Base-by-base conservation (phyloP, 805 yeast genomes). In the Starmerella vitae region DNA sequence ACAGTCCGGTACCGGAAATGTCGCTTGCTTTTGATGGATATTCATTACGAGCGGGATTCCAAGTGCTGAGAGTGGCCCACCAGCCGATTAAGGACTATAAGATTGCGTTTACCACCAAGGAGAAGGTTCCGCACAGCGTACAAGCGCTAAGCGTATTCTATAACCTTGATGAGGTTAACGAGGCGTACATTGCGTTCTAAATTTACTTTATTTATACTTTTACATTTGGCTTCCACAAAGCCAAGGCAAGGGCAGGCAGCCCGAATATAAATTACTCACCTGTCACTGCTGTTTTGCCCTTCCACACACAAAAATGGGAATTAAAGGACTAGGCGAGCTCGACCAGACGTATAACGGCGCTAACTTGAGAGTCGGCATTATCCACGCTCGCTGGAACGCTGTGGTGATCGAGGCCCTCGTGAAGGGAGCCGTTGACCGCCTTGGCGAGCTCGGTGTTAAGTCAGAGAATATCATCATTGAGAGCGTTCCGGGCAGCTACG, bases 351-450 rank as follows among this genome's bases (percentile, higher is more conserved):
- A 79, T 59, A 77, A 79, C 56, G 93, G 62, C 20, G 35, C 52
- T 14, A 34, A 63, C 2, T 65, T 86, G 47, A 71, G 78, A 51
- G 67, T 91, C 38, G 95, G 88, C 26, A 84, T 91, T 55, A 71
- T 91, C 41, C 95, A 86, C 59, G 96, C 98, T 13, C 80, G 98
- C 61, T 91, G 98, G 98, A 91, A 91, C 61, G 60, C 65, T 29
- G 63, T 65, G 34, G 74, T 91, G 46, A 84, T 91, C 52, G 76
- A 74, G 33, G 78, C 83, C 12, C 66, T 91, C 33, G 86, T 86
- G 5, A 63, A 70, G 24, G 97, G 97, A 38, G 85, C 91, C 19
- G 59, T 74, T 27, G 58, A 63, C 24, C 71, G 72, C 57, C 63
- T 86, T 56, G 48, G 53, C 33, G 70, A 68, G 32, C 61, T 79